Base-by-base conservation (phyloP, 345 rosid species). In the Clarkia xantiana region DNA sequence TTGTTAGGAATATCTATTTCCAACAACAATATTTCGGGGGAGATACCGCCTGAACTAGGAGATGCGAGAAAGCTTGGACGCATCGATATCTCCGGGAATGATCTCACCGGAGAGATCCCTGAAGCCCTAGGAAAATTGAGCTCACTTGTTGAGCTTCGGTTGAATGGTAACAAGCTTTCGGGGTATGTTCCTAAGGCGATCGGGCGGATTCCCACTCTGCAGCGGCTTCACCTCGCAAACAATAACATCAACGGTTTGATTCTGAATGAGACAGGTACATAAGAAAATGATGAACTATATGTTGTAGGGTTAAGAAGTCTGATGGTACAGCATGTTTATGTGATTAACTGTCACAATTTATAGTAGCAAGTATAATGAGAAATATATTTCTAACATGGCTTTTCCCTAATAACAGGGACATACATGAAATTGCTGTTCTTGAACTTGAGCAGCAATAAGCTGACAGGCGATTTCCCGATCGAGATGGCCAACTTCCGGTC, bases 101-200 rank as follows among this genome's bases (percentile, higher is more conserved):
- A 44, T 48, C 18, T 57, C 3, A 9, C 0, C 0, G 60, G 63
- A 16, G 48, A 23, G 34, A 58, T 62, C 18, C 53, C 49, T 0
- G 29, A 44, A 12, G 54, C 40, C 8, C 49, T 62, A 4, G 54
- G 54, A 9, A 39, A 15, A 1, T 38, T 61, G n/a, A 11, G 1
- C 11, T 8, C 11, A 11, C 16, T 62, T 43, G 10, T 18, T 1
- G 38, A 1, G 10, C 52, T 57, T 44, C 58, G 3, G 14, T 36
- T 66, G 36, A 36, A 45, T 14, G 10, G 18, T 10, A 61, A 61
- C 51, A 25, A 20, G 2, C 25, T 61, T 9, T 13, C 47, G 0
- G 63, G 63, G 14, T 1, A 2, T 14, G 53, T 67, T 43, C 67
- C 67, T 15, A 3, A 8, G 0, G 53, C 53, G 8, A 18, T 57